phyloP scores from a whole-genome alignment of 2,329 filamentous ascomycete species.

The Colletotrichum neosansevieriae region DNA sequence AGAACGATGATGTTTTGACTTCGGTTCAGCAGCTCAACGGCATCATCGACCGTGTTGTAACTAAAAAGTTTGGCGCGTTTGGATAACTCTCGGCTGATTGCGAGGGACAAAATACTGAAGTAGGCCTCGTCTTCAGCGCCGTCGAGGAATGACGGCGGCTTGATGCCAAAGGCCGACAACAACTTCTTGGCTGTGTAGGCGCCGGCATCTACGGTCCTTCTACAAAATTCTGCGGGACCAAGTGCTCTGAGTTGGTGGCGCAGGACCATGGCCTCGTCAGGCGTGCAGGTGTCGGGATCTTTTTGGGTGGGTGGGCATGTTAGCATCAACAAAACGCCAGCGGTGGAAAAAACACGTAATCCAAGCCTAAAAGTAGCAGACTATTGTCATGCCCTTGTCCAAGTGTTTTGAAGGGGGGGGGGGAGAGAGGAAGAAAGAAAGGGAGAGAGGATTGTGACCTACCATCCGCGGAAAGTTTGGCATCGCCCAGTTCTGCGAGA shows the following conservation, averaged over 20 bases:
- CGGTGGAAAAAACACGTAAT: slow-evolving; percentile 30
- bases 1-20: slow-evolving; percentile 91
- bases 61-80: slow-evolving; percentile 83
- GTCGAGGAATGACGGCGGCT: slow-evolving; percentile 79
- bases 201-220: slow-evolving; percentile 76
- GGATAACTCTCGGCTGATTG: slow-evolving; percentile 82
- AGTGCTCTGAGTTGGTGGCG: slow-evolving; percentile 79
- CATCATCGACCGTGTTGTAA: slow-evolving; percentile 91
- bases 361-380: slow-evolving; percentile 34
- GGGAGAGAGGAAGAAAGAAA: slow-evolving; percentile 14
- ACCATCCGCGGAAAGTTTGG: slow-evolving; percentile 60
- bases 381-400: slow-evolving; percentile 31
- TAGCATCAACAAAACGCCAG: slow-evolving; percentile 27
- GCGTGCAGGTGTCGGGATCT: slow-evolving; percentile 68
- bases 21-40: slow-evolving; percentile 78
- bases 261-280: slow-evolving; percentile 76
- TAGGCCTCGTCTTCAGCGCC: slow-evolving; percentile 80
- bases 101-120: slow-evolving; percentile 79
- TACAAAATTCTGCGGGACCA: slow-evolving; percentile 83
- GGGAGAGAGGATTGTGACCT: slow-evolving; percentile 45
- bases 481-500: slow-evolving; percentile 68
- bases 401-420: not conserved
- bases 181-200: slow-evolving; percentile 84
- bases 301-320: slow-evolving; percentile 36
- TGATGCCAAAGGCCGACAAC: slow-evolving; percentile 86